phyloP scores from a whole-genome alignment of 1,139 yeast species.

The Saccharomyces hybrid region DNA sequence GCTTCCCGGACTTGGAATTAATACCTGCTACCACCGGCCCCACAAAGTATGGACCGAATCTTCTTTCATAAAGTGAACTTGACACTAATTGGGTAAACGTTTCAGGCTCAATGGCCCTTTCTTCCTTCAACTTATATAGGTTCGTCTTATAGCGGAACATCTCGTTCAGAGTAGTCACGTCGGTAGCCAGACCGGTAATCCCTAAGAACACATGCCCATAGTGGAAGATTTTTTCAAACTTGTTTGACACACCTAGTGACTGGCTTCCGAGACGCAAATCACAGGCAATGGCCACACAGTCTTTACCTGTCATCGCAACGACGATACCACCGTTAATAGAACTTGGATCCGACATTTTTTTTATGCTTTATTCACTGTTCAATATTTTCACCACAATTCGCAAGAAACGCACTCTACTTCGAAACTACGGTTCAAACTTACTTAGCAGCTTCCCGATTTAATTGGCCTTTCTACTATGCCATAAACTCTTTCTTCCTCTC shows the following conservation, averaged over 20 bases:
- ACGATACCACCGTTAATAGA: conserved; percentile 78
- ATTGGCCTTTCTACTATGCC: neutral
- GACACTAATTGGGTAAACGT: conserved; percentile 91
- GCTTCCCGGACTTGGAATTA: conserved; percentile 69
- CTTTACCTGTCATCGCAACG: conserved; percentile 98
- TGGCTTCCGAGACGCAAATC: conserved; percentile 93
- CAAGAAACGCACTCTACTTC: neutral
- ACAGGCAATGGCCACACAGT: conserved; percentile 95
- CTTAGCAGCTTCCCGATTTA: neutral
- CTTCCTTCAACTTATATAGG: conserved; percentile 85
- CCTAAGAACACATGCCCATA: conserved; percentile 85
- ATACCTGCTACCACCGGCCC: conserved; percentile 97
- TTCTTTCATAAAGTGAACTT: conserved; percentile 78
- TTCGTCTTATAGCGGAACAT: conserved; percentile 79
- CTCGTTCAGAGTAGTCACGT: conserved; percentile 79
- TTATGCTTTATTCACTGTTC: neutral
- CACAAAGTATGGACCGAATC: conserved; percentile 95
- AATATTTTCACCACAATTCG: neutral
- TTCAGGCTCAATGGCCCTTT: conserved; percentile 84
- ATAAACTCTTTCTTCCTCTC: neutral
- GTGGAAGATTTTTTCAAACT: conserved; percentile 85
- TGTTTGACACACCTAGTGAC: conserved; percentile 83
- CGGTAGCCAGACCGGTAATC: conserved; percentile 91
- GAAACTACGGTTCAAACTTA: neutral
- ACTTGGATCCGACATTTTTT: conserved; percentile 46